Conservation (phyloP, 768 basidiomycete species). For the Amanita rimosa region DNA sequence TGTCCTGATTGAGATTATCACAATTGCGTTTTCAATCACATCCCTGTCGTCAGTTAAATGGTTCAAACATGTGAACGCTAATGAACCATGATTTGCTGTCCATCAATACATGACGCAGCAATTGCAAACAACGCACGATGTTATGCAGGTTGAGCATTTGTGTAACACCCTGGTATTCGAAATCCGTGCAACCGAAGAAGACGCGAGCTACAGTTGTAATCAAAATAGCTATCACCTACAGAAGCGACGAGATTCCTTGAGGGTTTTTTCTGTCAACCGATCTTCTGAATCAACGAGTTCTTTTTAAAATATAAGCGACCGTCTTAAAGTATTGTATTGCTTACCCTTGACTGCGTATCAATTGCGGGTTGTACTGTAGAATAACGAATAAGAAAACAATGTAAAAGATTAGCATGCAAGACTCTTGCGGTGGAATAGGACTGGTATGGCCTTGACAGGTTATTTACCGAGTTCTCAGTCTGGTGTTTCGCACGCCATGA, state of each 20-base stretch:
- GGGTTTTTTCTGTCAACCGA: constrained; percentile 50
- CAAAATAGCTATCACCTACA: constrained; percentile 21
- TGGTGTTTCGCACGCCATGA: neutral
- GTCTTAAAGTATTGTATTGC: neutral
- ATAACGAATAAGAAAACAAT: constrained; percentile 4
- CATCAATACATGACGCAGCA: constrained; percentile 48
- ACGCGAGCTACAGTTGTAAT: constrained; percentile 39
- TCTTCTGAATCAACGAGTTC: constrained; percentile 75
- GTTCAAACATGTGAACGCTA: neutral
- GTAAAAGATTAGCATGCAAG: neutral
- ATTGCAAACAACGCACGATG: constrained; percentile 56
- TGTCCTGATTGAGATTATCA: constrained; percentile 64
- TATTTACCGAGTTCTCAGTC: neutral
- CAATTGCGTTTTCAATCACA: constrained; percentile 43
- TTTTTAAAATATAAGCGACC: constrained; percentile 16
- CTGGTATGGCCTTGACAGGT: neutral
- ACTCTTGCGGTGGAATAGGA: neutral
- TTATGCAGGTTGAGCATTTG: constrained; percentile 75
- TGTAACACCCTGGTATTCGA: constrained; percentile 46
- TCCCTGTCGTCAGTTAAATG: constrained; percentile 41
- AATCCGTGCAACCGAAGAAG: constrained; percentile 47
- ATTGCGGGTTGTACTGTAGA: constrained; percentile 49
- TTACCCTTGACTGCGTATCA: constrained; percentile 77
- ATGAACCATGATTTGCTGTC: constrained; percentile 32
- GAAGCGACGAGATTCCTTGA: constrained; percentile 61